Evolutionary conservation across 2,329 filamentous ascomycete genomes (phyloP).

Genomic region (Ophiostoma sp.): DNA sequence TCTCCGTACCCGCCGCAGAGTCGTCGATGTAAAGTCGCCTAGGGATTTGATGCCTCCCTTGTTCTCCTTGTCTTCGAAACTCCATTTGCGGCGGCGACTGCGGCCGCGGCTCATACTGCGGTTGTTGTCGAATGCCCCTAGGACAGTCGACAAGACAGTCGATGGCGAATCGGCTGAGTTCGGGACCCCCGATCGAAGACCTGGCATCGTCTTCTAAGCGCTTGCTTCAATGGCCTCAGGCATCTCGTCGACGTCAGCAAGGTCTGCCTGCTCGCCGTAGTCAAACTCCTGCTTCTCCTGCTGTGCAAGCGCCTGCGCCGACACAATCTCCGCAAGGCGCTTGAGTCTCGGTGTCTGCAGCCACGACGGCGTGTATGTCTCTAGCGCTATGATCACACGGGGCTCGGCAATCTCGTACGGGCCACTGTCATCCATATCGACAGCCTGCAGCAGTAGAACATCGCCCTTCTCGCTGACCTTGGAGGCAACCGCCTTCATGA

Average conservation of each 20-base stretch:
- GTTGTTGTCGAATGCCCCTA: constrained; percentile 28
- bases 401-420: constrained; percentile 98
- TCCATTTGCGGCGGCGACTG: constrained; percentile 14
- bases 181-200: constrained; percentile 25
- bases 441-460: constrained; percentile 83
- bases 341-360: constrained; percentile 93
- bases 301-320: constrained; percentile 90
- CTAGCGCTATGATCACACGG: constrained; percentile 87
- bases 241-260: constrained; percentile 49
- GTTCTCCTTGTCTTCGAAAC: too few relatives aligned
- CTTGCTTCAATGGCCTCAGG: constrained; percentile 36
- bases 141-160: constrained; percentile 32
- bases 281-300: constrained; percentile 72
- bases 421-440: constrained; percentile 98
- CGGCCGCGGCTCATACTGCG: constrained; percentile 20
- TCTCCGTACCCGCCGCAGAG: not conserved
- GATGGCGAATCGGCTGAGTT: constrained; percentile 29
- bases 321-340: constrained; percentile 96
- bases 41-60: not conserved
- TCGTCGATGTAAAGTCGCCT: constrained; percentile 12
- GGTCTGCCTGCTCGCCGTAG: constrained; percentile 43
- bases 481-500: constrained; percentile 98
- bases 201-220: constrained; percentile 34
- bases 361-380: constrained; percentile 98
- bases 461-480: constrained; percentile 98